Evolutionary conservation across 2,329 filamentous ascomycete genomes (phyloP).

Genomic region (Beauveria sp.): DNA sequence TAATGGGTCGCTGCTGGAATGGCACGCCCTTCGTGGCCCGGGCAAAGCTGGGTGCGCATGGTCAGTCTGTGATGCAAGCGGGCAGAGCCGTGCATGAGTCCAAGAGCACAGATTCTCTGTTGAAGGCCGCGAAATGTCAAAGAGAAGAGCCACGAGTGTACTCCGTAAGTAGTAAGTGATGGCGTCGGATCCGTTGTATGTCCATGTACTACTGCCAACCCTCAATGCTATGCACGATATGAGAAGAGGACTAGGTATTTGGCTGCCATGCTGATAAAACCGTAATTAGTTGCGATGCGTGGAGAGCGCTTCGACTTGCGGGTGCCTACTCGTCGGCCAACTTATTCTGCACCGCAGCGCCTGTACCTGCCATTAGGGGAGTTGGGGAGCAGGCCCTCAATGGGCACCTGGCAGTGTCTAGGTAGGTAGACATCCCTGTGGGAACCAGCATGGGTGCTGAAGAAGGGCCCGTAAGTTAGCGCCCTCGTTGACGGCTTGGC

Average conservation of each 20-base stretch:
- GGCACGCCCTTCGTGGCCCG: background rate
- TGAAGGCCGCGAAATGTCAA: no score
- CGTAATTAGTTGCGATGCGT: background rate
- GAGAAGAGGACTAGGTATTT: no score
- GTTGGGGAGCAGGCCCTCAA: background rate
- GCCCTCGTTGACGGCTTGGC: background rate
- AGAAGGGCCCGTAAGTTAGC: background rate
- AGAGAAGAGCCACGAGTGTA: no score
- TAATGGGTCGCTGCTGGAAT: background rate
- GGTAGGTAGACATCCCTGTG: background rate
- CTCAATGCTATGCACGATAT: no score
- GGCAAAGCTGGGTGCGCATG: no score
- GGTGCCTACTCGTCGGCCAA: background rate
- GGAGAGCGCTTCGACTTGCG: background rate
- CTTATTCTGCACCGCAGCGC: background rate
- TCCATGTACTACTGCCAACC: no score
- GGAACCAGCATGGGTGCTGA: background rate
- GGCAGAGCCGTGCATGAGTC: no score
- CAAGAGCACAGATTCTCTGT: no score
- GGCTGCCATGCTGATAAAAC: background rate
- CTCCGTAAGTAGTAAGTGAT: no score
- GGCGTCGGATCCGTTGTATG: no score
- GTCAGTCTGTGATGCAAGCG: no score
- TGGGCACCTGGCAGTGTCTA: background rate
- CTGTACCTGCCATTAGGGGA: slow-evolving; percentile 3